These are phyloP conservation scores for Sclerotiophoma versabilis DNA, from an alignment of 2,329 filamentous ascomycete species.

Conservation along the genomic window DNA sequence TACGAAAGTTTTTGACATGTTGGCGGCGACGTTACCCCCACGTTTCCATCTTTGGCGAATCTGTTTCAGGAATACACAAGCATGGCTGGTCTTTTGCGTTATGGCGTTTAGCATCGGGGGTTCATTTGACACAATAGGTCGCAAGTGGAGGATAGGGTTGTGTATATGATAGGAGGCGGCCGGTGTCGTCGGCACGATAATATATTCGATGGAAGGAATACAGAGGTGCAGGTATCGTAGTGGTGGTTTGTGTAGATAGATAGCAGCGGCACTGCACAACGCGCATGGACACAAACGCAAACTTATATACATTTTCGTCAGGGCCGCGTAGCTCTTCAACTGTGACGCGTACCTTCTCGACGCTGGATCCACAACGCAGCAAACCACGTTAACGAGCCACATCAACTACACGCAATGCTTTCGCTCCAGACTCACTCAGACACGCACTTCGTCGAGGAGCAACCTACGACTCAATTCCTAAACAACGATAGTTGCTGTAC, in stretches of 20 bases:
- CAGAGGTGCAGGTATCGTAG: slow-evolving; percentile 1
- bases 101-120: slow-evolving; percentile 7
- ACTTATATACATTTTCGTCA: slow-evolving; percentile 1
- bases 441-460: not conserved
- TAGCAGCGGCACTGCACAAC: slow-evolving; percentile 8
- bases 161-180: slow-evolving; percentile 6
- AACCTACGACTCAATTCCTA: too few species aligned
- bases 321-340: not conserved
- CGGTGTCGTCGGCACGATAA: not conserved
- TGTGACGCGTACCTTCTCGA: slow-evolving; percentile 1
- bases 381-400: not conserved
- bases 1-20: slow-evolving; percentile 23
- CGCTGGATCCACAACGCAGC: not conserved
- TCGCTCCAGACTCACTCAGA: not conserved
- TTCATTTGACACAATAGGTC: slow-evolving; percentile 9
- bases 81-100: slow-evolving; percentile 13
- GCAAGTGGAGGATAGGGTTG: slow-evolving; percentile 5
- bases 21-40: slow-evolving; percentile 7
- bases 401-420: not conserved
- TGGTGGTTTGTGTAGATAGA: slow-evolving; percentile 5
- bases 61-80: slow-evolving; percentile 21
- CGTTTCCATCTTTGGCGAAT: slow-evolving; percentile 15
- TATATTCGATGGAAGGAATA: not conserved
- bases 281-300: slow-evolving; percentile 10
- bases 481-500: not conserved